Percentiles rank a stretch among this genome's conserved stretches.
phyloP scores from a whole-genome alignment of 768 basidiomycete genomes.

The Peribolospora baueri region DNA sequence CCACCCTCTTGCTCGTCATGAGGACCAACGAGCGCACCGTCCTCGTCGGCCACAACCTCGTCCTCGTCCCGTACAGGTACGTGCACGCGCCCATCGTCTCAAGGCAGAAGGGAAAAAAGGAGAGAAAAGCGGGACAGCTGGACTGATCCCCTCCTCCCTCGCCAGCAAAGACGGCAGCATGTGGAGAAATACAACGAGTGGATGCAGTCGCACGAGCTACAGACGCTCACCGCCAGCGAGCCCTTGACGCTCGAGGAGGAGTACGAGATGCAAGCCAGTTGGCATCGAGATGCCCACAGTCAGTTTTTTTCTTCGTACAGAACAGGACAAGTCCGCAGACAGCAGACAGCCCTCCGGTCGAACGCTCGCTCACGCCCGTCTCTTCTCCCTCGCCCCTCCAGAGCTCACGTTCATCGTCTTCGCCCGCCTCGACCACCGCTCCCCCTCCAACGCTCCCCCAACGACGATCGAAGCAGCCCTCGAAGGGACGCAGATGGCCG shows the following conservation, averaged over 20 bases:
- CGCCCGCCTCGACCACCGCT: slow-evolving; percentile 19
- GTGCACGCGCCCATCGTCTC: slow-evolving; percentile 4
- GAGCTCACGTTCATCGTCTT: slow-evolving; percentile 80
- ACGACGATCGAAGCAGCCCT: slow-evolving; percentile 11
- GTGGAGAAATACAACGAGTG: slow-evolving; percentile 63
- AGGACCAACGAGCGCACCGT: slow-evolving; percentile 33
- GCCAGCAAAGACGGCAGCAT: slow-evolving; percentile 23
- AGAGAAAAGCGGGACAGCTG: not conserved
- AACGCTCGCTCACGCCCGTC: not conserved
- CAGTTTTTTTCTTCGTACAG: slow-evolving; percentile 11
- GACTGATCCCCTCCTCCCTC: not conserved
- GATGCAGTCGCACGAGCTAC: slow-evolving; percentile 56
- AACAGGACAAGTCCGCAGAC: not conserved
- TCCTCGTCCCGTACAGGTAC: slow-evolving; percentile 57
- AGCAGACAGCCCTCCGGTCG: not conserved
- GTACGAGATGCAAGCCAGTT: slow-evolving; percentile 73
- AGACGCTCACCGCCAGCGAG: slow-evolving; percentile 60
- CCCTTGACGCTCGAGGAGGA: slow-evolving; percentile 57
- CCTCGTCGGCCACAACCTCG: slow-evolving; percentile 38
- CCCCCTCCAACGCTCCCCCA: slow-evolving; percentile 6
- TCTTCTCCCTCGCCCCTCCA: slow-evolving; percentile 12
- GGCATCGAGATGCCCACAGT: slow-evolving; percentile 71
- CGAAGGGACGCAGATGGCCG: slow-evolving; percentile 41
- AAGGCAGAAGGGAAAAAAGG: not conserved
- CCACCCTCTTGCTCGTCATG: no score